Evolutionary conservation across 441 rosid species (phyloP), one percentile per base, ranked within the genome.

Genomic region (Aquilaria agallochum): DNA sequence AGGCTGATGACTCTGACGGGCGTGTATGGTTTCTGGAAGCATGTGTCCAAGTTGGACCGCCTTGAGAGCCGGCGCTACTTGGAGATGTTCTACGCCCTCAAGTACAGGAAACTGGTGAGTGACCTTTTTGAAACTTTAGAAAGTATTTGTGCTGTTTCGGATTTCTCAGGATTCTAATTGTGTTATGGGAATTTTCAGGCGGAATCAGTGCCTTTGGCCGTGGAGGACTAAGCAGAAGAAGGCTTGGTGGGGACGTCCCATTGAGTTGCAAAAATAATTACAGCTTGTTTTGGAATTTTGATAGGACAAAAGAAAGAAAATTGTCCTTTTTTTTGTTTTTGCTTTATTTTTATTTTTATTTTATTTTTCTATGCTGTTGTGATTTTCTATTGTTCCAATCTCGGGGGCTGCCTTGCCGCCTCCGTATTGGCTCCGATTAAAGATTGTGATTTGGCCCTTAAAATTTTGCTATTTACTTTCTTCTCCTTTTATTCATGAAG

Each of bases 21-120:
- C 46, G 98, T 93, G 15, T 93, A 93, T 48, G 97, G 97, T 2
- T 93, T 93, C 83, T 93, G 98, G 98, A 93, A 93, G 68, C 98
- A 88, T 53, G 97, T 93, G 0, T 90, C 98, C 0, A 93, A 93
- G 58, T 92, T 90, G 12, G 98, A 93, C 56, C 92, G 86, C 2
- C 96, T 66, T 0, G 98, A 93, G 85, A 88, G 92, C 83, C 78
- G 85, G 1, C 94, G 97, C 59, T 93, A 93, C 82, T 83, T 93
- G 8, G 98, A 93, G 70, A 93, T 93, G 98, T 93, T 93, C 58
- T 88, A 85, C 63, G 94, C 98, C 8, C 88, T 93, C 69, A 93
- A 93, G 70, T 88, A 84, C 69, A 81, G 90, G 34, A 92, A 86
- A 67, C 64, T 93, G 92, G 98, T 92, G 82, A 56, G 75, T 7